Percentiles rank a stretch among this genome's conserved stretches.
Conservation (phyloP, 441 rosid species). For the Gossypium schwendimanii region DNA sequence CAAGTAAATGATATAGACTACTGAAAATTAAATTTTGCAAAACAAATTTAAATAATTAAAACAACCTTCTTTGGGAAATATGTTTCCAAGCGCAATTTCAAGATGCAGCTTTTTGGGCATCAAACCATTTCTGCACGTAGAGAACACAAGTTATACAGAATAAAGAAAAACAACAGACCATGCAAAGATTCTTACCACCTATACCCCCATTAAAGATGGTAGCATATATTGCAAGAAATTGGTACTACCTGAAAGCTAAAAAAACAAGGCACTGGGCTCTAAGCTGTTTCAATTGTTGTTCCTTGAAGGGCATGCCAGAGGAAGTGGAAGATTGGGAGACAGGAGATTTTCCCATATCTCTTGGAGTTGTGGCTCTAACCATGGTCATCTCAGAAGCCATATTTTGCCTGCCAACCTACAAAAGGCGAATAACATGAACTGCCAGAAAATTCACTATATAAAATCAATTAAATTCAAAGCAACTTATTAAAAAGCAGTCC, state of each 20-base stretch:
- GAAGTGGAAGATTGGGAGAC: constrained; percentile 34
- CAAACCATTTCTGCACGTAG: constrained; percentile 55
- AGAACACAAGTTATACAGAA: constrained; percentile 14
- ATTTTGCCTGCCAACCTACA: constrained; percentile 52
- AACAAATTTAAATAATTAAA: constrained; percentile 1
- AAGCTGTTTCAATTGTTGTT: constrained; percentile 88
- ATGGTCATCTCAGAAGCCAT: constrained; percentile 39
- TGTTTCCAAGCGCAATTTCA: constrained; percentile 76
- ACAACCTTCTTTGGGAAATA: constrained; percentile 69
- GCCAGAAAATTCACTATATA: background rate
- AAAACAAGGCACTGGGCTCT: constrained; percentile 96
- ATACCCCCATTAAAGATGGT: background rate
- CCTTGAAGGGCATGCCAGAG: constrained; percentile 70
- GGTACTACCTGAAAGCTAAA: constrained; percentile 70
- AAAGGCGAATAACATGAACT: background rate
- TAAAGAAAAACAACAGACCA: background rate
- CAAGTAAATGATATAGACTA: constrained; percentile 17
- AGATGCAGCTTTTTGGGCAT: constrained; percentile 83
- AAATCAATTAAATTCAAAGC: background rate
- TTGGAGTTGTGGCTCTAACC: constrained; percentile 41
- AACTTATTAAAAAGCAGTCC: background rate
- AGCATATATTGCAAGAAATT: constrained; percentile 9
- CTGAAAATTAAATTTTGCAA: constrained; percentile 8
- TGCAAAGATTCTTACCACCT: constrained; percentile 3
- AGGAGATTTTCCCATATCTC: constrained; percentile 67